phyloP scores from a whole-genome alignment of 805 yeast genomes.

The Saturnispora sanitii region DNA sequence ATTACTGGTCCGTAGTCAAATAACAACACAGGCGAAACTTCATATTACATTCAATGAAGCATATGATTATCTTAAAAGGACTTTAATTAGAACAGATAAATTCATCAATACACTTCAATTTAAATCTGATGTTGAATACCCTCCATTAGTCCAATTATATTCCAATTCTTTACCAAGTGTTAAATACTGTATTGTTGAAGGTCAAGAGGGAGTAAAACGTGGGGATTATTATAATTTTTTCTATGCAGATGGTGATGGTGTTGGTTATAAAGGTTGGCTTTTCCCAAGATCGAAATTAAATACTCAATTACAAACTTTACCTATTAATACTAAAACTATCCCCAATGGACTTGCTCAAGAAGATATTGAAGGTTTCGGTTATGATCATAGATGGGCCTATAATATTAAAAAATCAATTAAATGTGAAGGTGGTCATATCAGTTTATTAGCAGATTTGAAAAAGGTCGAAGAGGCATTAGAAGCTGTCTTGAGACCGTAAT shows the following conservation, averaged over 20 bases:
- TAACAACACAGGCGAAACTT: slow-evolving; percentile 15
- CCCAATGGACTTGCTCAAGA: slow-evolving; percentile 3
- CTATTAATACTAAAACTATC: not conserved
- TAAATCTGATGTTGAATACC: slow-evolving; percentile 44
- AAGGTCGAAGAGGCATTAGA: slow-evolving; percentile 63
- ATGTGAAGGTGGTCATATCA: slow-evolving; percentile 67
- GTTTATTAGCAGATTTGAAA: slow-evolving; percentile 62
- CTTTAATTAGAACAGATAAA: slow-evolving; percentile 48
- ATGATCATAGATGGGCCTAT: slow-evolving; percentile 41
- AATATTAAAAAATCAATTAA: slow-evolving; percentile 60
- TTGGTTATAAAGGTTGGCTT: slow-evolving; percentile 71
- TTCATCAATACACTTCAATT: slow-evolving; percentile 49
- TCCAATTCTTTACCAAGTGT: slow-evolving; percentile 81
- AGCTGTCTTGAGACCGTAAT: slow-evolving; percentile 49
- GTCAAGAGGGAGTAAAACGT: slow-evolving; percentile 48
- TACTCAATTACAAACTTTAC: not conserved
- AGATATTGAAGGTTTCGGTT: slow-evolving; percentile 12
- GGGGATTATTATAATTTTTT: slow-evolving; percentile 70
- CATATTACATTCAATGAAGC: slow-evolving; percentile 45
- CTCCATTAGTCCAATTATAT: slow-evolving; percentile 76
- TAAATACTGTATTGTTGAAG: slow-evolving; percentile 62
- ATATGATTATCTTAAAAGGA: slow-evolving; percentile 50
- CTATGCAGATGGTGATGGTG: slow-evolving; percentile 93
- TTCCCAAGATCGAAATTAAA: slow-evolving; percentile 48
- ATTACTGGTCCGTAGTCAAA: slow-evolving; percentile 9